Evolutionary conservation across 2,329 filamentous ascomycete genomes (phyloP), one percentile per base, ranked within the genome.

Genomic region (Claviceps capensis): DNA sequence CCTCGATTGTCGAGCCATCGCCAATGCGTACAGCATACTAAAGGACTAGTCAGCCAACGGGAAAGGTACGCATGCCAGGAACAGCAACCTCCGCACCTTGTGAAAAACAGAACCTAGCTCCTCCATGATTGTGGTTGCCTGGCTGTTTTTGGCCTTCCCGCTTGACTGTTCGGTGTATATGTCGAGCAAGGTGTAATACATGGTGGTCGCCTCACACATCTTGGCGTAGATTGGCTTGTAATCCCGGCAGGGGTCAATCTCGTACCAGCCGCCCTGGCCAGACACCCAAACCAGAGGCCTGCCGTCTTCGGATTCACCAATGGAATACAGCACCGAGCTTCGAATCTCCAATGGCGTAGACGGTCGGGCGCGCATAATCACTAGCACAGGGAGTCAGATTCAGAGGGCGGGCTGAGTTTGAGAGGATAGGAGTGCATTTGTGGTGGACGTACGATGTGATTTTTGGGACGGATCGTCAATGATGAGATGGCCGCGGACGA

Each of bases 111-210:
- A 53, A 5, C 60, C 50, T 5, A 69, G 56, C 11, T 64, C 59
- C 11, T 63, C 60, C 49, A 61, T 56, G 4, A 44, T 67, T 43
- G 23, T 65, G 56, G 53, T 65, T 57, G 49, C 67, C 50, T 52
- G 64, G 49, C 51, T 50, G 47, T 60, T 63, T 51, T 60, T 62
- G 5, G 61, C 57, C 16, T 61, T 63, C 41, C 63, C 67, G 2
- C 61, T 59, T 23, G 62, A 55, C 26, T 61, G 63, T 5, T 56
- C 62, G 11, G 61, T 65, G 59, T 85, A 83, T 9, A 77, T 71
- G 50, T 81, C 77, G 42, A 79, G 68, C 2, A 86, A 63, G 50
- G 73, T 75, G 62, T 85, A 86, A 57, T 87, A 77, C 19, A 86
- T 66, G 8, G 73, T 71, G 13, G 85, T 76, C 1, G 79, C 82